phyloP scores from a whole-genome alignment of 441 rosid species.

The Viola pubescens region DNA sequence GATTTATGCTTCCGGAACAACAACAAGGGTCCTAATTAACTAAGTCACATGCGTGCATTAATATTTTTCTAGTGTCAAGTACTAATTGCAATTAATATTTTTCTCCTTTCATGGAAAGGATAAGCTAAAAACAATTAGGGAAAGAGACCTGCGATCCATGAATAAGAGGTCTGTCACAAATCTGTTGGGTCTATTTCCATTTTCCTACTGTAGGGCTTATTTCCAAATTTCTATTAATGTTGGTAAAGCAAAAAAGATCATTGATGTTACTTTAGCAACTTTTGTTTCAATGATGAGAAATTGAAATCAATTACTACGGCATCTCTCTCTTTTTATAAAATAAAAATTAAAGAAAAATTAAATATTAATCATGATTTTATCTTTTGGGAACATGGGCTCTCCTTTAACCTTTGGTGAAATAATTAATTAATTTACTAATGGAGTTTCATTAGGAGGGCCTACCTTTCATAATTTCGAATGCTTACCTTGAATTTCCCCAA shows the following conservation, averaged over 20 bases:
- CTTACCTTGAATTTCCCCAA: conserved; percentile 11
- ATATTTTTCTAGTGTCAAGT: conserved; percentile 18
- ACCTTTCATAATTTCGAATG: conserved; percentile 20
- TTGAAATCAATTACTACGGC: no score
- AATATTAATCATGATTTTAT: conserved; percentile 18
- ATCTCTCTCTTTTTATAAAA: conserved; percentile 41
- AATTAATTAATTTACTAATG: conserved; percentile 10
- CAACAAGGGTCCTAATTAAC: conserved; percentile 5
- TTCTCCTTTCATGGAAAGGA: conserved; percentile 15
- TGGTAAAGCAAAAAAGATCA: conserved; percentile 23
- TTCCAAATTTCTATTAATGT: conserved; percentile 21
- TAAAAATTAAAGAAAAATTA: conserved; percentile 31
- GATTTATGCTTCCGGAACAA: conserved; percentile 19
- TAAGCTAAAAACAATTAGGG: conserved; percentile 9
- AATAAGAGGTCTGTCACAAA: conserved; percentile 15
- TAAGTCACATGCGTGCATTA: conserved; percentile 24
- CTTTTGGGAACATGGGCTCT: conserved; percentile 31
- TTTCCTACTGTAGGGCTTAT: conserved; percentile 8
- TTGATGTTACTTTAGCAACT: conserved; percentile 44
- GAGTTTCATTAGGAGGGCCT: conserved; percentile 18
- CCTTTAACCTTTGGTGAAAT: conserved; percentile 20
- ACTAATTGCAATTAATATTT: conserved; percentile 15
- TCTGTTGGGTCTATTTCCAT: conserved; percentile 13
- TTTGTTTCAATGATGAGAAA: conserved; percentile 33
- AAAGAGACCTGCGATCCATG: conserved; percentile 15